These are phyloP conservation scores for Ampelomyces quisqualis DNA, from an alignment of 2,329 filamentous ascomycete species.

Conservation along the genomic window DNA sequence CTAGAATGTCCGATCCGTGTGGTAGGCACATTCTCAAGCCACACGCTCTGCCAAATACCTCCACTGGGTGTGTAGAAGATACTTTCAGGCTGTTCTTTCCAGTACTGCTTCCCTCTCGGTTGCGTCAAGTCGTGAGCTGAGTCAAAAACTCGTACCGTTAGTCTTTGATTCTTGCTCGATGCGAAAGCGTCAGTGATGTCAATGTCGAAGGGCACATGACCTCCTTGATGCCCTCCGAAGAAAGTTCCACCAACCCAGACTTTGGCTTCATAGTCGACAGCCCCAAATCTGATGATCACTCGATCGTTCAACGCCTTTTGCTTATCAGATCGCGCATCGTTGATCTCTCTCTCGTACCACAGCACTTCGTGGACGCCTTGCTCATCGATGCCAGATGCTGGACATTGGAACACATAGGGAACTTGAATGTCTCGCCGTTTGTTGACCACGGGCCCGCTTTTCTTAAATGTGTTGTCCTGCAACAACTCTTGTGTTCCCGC, in stretches of 20 bases:
- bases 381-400: conserved; percentile 63
- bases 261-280: conserved; percentile 62
- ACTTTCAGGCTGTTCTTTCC: conserved; percentile 61
- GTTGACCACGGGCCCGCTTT: conserved; percentile 35
- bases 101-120: conserved; percentile 68
- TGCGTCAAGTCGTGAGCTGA: conserved; percentile 65
- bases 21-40: conserved; percentile 57
- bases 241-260: conserved; percentile 58
- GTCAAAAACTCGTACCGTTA: conserved; percentile 63
- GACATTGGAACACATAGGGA: conserved; percentile 66
- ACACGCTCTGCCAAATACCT: conserved; percentile 61
- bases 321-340: conserved; percentile 51
- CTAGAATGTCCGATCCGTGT: conserved; percentile 58
- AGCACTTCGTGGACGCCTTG: conserved; percentile 65
- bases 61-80: conserved; percentile 62
- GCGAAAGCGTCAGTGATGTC: conserved; percentile 55
- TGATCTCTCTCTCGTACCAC: conserved; percentile 62
- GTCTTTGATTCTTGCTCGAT: conserved; percentile 16
- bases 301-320: conserved; percentile 46
- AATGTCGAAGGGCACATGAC: conserved; percentile 60
- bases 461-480: conserved; percentile 48
- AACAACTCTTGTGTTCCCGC: conserved; percentile 53
- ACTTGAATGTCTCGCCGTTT: conserved; percentile 59
- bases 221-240: conserved; percentile 58
- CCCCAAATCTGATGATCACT: conserved; percentile 59